These are phyloP conservation scores for Myxozyma nipponensis DNA, from an alignment of 805 yeast genomes.

Conservation along the genomic window DNA sequence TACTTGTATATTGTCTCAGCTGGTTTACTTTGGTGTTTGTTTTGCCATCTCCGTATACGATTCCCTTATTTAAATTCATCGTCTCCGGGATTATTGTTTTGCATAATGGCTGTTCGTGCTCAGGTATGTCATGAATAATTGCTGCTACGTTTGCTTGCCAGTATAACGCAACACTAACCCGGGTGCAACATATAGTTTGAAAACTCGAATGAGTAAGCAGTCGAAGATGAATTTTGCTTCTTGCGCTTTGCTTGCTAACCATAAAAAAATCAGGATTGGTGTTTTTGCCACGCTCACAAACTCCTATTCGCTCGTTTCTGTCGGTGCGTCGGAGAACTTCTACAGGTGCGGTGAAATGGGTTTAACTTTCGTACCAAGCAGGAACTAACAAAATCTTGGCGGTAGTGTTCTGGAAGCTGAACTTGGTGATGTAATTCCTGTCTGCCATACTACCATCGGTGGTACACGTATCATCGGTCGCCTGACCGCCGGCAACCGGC, in stretches of 20 bases:
- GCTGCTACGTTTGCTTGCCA: neutral
- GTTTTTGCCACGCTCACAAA: conserved; percentile 93
- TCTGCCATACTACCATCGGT: conserved; percentile 95
- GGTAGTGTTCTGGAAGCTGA: conserved; percentile 97
- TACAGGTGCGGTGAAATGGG: conserved; percentile 47
- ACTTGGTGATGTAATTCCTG: conserved; percentile 92
- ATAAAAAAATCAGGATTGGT: conserved; percentile 53
- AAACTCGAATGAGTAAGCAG: conserved; percentile 65
- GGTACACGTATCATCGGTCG: conserved; percentile 98
- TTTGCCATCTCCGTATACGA: no score
- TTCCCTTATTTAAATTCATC: no score
- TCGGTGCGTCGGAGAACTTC: conserved; percentile 87
- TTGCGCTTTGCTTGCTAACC: neutral
- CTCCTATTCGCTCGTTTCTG: conserved; percentile 92
- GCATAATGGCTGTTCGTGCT: conserved; percentile 37
- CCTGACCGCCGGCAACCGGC: conserved; percentile 94
- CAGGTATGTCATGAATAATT: conserved; percentile 30
- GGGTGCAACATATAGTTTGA: conserved; percentile 47
- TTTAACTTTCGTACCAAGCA: neutral
- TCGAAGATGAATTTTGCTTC: neutral
- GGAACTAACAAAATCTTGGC: conserved; percentile 32
- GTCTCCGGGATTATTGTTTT: neutral
- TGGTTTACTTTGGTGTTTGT: no score
- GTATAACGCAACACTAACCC: conserved; percentile 10
- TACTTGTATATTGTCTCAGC: no score